Conservation (phyloP, 177 flowering plant genomes). For the Vitis hybrid region DNA sequence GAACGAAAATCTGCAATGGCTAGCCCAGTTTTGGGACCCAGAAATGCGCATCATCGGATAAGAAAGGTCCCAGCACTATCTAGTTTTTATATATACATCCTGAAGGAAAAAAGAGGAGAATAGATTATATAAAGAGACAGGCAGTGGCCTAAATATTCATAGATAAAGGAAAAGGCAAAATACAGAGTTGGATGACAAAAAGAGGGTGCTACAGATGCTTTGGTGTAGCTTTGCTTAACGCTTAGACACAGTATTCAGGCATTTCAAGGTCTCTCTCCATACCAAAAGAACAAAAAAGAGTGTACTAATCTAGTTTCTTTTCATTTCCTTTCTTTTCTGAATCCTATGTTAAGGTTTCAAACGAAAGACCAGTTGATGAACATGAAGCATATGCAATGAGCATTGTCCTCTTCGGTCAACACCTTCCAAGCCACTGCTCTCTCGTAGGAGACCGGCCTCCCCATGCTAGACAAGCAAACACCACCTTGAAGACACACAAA, state of each 20-base stretch:
- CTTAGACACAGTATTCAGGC: background rate
- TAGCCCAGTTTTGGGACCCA: background rate
- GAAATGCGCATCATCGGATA: background rate
- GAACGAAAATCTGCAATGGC: background rate
- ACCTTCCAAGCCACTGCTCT: constrained; percentile 62
- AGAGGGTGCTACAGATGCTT: background rate
- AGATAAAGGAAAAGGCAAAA: background rate
- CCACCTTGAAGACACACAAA: constrained; percentile 48
- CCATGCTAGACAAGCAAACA: constrained; percentile 53
- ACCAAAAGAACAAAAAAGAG: background rate
- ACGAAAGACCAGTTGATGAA: constrained; percentile 63
- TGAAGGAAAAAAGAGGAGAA: background rate
- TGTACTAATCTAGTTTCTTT: constrained; percentile 1
- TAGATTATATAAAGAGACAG: background rate
- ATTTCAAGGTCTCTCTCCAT: background rate
- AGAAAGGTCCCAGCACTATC: background rate
- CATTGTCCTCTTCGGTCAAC: constrained; percentile 40
- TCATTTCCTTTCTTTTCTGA: constrained; percentile 1
- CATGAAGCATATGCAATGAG: constrained; percentile 55
- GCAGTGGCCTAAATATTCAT: background rate
- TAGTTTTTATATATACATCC: background rate
- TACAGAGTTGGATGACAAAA: background rate
- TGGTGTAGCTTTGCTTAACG: background rate
- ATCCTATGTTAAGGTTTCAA: constrained; percentile 18
- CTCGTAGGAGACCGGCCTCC: constrained; percentile 52